Evolutionary conservation across 129 eudicot species (phyloP).

Genomic region (Flaveria brownii): DNA sequence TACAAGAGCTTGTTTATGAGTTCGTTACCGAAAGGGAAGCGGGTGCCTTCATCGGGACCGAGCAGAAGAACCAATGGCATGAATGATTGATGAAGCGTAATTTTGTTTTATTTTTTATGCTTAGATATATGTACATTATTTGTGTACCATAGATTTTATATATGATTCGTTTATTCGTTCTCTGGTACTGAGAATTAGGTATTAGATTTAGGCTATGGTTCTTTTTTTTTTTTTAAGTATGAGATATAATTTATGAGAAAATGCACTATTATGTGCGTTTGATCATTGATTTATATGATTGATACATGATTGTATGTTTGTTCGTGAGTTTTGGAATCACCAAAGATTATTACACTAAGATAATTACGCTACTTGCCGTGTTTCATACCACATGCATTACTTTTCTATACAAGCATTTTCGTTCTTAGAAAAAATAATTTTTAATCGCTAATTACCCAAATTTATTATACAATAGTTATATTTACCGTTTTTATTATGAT

Average conservation of each 20-base stretch:
- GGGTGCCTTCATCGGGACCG: slow-evolving; percentile 38
- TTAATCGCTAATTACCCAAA: too few species aligned
- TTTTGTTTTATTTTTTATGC: not conserved
- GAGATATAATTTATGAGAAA: slow-evolving; percentile 17
- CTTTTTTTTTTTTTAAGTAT: not conserved
- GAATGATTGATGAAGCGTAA: slow-evolving; percentile 9
- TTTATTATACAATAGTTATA: not conserved
- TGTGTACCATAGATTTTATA: too few species aligned
- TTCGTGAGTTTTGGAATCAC: not conserved
- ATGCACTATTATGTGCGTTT: slow-evolving; percentile 34
- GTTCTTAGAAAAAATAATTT: not conserved
- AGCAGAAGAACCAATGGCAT: slow-evolving; percentile 34
- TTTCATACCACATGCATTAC: slow-evolving; percentile 9
- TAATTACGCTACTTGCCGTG: not conserved
- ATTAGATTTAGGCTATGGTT: slow-evolving; percentile 11
- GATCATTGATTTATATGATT: slow-evolving; percentile 8
- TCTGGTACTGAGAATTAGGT: slow-evolving; percentile 8
- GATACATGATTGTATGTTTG: slow-evolving; percentile 8
- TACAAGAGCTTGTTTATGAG: slow-evolving; percentile 36
- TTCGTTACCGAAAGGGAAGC: slow-evolving; percentile 33
- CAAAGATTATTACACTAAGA: not conserved
- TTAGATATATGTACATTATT: too few species aligned
- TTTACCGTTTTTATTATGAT: not conserved
- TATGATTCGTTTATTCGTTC: too few species aligned
- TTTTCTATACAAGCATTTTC: not conserved